Evolutionary conservation across 1,284 basidiomycete genomes (phyloP), one percentile per base, ranked within the genome.

Genomic region (Cutaneotrichosporon cavernicola): DNA sequence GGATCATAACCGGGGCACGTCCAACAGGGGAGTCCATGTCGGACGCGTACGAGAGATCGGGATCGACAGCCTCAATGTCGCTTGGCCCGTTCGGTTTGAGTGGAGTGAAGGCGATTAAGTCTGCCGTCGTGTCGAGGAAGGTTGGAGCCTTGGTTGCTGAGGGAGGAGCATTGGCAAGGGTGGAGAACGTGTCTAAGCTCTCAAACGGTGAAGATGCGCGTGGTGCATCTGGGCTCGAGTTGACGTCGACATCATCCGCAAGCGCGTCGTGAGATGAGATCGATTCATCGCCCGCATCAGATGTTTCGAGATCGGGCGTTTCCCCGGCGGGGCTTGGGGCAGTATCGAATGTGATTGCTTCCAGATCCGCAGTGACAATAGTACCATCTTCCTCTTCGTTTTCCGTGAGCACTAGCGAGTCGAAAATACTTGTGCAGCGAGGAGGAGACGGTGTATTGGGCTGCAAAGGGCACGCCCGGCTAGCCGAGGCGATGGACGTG

Each of bases 1-100:
- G 77, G 22, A 78, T 73, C 56, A 76, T 65, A 21, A 76, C 73
- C 5, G 72, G 73, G 2, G 73, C 76, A 18, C 77, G 69, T 14
- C 66, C 70, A 2, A 73, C 31, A 0, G 75, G 75, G 4, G 76
- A 78, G 51, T 75, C 71, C 11, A 66, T 22, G 40, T 69, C 66
- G 8, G 64, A 65, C 7, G 56, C 58, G 36, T 65, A 62, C 22
- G 63, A 65, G 22, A 55, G 31, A 59, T 67, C 53, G 21, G 49
- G 21, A 21, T 63, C 59, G 14, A 16, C 53, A 11, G 31, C 18
- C 34, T 69, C 67, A 11, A 55, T 16, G 9, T 58, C 40, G 2
- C 62, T 68, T 6, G 65, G 38, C 9, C 36, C 55, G 34, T 56
- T 56, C 21, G 55, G 55, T 38, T 56, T 56, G 22, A 56, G 38